Base-by-base conservation (phyloP, 2,329 filamentous ascomycete species). In the Ceratocystis papillata region DNA sequence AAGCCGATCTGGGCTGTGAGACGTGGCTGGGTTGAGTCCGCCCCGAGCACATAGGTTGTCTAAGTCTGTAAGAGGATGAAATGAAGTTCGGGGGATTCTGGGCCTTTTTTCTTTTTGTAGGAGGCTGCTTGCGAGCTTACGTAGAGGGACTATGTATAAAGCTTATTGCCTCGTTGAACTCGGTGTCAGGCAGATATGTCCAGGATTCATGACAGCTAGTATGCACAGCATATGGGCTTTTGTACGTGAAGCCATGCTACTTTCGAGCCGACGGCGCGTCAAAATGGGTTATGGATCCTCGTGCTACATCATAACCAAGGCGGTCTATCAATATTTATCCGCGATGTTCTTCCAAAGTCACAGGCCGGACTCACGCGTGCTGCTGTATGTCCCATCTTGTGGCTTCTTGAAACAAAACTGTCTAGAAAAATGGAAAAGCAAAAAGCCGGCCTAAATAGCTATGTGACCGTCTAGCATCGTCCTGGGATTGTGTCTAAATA, bases 321-420 rank as follows among this genome's bases (percentile, higher is more conserved):
- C 48, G 48, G 48, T 25, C 48, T 53, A 53, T 12, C 48, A 15
- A 20, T 53, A 25, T 25, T 25, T 25, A 53, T 53, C 25, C 20
- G 20, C 8, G 22, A 15, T 25, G 12, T 25, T 53, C 20, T 53
- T 25, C 48, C 20, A 8, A 25, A 53, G 48, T 53, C 48, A 25
- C 48, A 25, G 20, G 48, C 25, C 10, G 20, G 20, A 25, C 48
- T 53, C 48, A 53, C 25, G 20, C 20, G 25, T 53, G 48, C 20
- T 25, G 48, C 20, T 25, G 48, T 15, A 25, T 15, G 25, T 25
- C 48, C 20, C 48, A 25, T 25, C 25, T 25, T 53, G 48, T 53
- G 48, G 48, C 48, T 53, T 25, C 48, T 15, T 53, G 48, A 53
- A 53, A 53, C 48, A 53, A 53, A 25, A 53, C 22, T 53, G 48